Evolutionary conservation across 495 filamentous ascomycete genomes (phyloP).

Genomic region (Aspergillus coremiiformis): DNA sequence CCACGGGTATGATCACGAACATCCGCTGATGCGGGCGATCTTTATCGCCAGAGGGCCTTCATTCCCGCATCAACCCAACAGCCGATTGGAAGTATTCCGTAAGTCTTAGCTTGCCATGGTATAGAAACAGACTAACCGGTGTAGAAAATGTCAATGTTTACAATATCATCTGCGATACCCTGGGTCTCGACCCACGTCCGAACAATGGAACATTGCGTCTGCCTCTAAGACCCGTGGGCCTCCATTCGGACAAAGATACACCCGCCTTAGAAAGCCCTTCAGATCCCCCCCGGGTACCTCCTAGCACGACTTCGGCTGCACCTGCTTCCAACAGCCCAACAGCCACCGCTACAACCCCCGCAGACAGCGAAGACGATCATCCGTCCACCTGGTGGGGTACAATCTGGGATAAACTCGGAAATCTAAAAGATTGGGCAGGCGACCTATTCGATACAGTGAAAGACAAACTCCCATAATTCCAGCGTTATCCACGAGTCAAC

Average conservation of each 20-base stretch:
- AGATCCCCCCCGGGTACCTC: constrained; percentile 26
- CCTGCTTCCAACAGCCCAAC: neutral
- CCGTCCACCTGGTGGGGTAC: constrained; percentile 27
- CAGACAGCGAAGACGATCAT: constrained; percentile 22
- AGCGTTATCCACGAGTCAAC: neutral
- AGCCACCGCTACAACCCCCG: constrained; percentile 2
- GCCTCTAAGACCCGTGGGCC: constrained; percentile 60
- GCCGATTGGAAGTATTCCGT: constrained; percentile 77
- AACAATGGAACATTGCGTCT: constrained; percentile 88
- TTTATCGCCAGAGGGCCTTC: constrained; percentile 84
- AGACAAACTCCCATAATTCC: constrained; percentile 23
- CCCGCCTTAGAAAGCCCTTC: constrained; percentile 28
- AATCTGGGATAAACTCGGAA: constrained; percentile 29
- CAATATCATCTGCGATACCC: constrained; percentile 81
- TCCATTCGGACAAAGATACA: constrained; percentile 50
- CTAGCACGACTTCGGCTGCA: constrained; percentile 4
- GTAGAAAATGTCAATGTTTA: constrained; percentile 92
- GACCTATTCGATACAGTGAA: constrained; percentile 29
- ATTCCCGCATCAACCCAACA: constrained; percentile 77
- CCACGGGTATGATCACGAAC: constrained; percentile 85
- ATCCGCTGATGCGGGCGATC: constrained; percentile 87
- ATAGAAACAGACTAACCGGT: neutral
- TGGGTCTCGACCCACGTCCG: constrained; percentile 58
- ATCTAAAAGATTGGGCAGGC: constrained; percentile 33
- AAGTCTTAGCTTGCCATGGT: constrained; percentile 25